These are phyloP conservation scores for Clohesyomyces aquaticus DNA, from an alignment of 495 filamentous ascomycete genomes.

Conservation along the genomic window DNA sequence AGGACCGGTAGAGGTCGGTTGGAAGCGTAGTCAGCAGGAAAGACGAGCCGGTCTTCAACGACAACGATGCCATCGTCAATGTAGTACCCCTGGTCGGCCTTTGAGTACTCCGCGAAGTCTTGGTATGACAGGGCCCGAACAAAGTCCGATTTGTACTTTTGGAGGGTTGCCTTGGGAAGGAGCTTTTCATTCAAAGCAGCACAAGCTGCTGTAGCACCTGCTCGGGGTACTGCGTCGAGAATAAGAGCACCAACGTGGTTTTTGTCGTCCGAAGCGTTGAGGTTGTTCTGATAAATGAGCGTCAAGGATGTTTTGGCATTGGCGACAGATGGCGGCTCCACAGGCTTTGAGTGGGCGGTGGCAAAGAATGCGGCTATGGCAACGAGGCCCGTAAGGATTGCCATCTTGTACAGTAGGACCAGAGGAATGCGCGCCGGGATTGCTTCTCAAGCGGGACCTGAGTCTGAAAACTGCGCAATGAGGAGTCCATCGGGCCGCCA, in stretches of 20 bases:
- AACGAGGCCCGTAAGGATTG: constrained; percentile 18
- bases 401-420: not conserved
- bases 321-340: constrained; percentile 14
- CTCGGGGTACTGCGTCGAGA: constrained; percentile 45
- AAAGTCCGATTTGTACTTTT: constrained; percentile 49
- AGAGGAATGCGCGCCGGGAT: not conserved
- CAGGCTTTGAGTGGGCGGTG: constrained; percentile 11
- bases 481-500: not conserved
- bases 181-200: constrained; percentile 51
- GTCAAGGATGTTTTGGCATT: constrained; percentile 52
- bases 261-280: constrained; percentile 53
- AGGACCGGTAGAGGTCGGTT: constrained; percentile 46
- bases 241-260: constrained; percentile 54
- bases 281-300: constrained; percentile 55
- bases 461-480: not conserved
- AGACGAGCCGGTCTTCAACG: constrained; percentile 24
- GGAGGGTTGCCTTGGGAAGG: constrained; percentile 45
- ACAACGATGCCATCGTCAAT: constrained; percentile 46
- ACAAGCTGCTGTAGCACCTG: constrained; percentile 49
- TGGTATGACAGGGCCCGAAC: constrained; percentile 47
- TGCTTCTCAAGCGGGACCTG: not conserved
- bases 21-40: constrained; percentile 19
- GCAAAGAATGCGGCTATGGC: constrained; percentile 11
- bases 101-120: constrained; percentile 41
- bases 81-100: constrained; percentile 47